Base-by-base conservation (phyloP, 352 stramenopile genomes). In the Pythium periplocum region DNA sequence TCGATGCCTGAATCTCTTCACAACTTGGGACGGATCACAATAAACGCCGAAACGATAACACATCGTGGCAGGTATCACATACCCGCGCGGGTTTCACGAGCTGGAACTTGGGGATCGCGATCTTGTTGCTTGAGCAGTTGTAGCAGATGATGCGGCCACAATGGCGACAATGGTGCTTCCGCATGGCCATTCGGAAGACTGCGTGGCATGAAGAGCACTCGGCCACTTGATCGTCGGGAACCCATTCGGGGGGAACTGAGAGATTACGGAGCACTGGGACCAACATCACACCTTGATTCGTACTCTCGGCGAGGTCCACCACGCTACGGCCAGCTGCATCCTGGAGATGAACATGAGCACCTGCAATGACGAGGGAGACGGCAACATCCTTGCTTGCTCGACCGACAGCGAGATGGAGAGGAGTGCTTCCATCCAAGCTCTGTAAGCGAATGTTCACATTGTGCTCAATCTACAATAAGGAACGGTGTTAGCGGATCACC, bases 81-180 rank as follows among this genome's bases (percentile, higher is more conserved):
- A 94, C 82, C 35, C 84, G 82, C 42, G 76, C 62, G 4, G 78
- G 74, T 46, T 85, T 87, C 36, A 75, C 57, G 7, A 86, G 48
- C 55, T 91, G 71, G 60, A 94, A 94, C 66, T 94, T 94, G 17
- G 82, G 76, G 53, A 94, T 88, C 32, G 77, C 63, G 46, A 91
- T 89, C 60, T 86, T 89, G 67, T 90, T 83, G 60, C 75, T 87
- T 5, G 79, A 91, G 64, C 84, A 94, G 50, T 88, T 92, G 73
- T 90, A 90, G 65, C 84, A 94, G 38, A 94, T 62, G 45, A 83
- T 83, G 55, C 84, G 84, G 4, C 84, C 84, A 46, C 84, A 94
- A 50, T 94, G 84, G 11, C 76, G 78, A 43, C 84, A 94, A 58
- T 91, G 78, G 58, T 94, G 80, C 53, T 87, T 90, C 35, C 84